Evolutionary conservation across 2,329 filamentous ascomycete species (phyloP).

Genomic region (Cercospora sesami): DNA sequence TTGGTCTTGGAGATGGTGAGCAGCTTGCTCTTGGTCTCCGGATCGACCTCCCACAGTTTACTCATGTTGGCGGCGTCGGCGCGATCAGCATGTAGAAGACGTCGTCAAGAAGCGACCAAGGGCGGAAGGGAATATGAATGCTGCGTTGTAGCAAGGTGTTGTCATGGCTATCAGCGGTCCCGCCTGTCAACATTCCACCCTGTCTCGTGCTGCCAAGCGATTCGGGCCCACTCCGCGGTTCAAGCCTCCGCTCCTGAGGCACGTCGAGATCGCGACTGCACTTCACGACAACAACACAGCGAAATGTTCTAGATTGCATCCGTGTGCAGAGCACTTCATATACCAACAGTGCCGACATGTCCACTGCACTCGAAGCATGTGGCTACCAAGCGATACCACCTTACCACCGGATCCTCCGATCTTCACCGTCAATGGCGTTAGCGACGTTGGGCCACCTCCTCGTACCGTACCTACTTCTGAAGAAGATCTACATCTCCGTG

Average conservation of each 20-base stretch:
- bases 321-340: not conserved
- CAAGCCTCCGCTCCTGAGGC: not conserved
- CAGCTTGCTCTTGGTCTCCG: slow-evolving; percentile 94
- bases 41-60: slow-evolving; percentile 99
- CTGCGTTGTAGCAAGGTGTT: slow-evolving; percentile 2
- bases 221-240: not conserved
- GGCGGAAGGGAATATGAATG: not conserved
- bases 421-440: slow-evolving; percentile 5
- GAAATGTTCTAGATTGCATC: not conserved
- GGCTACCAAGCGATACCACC: not conserved
- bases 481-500: slow-evolving; percentile 7
- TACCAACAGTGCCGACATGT: not conserved
- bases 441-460: slow-evolving; percentile 7
- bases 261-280: not conserved
- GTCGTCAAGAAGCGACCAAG: slow-evolving; percentile 1
- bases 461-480: not conserved
- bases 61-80: slow-evolving; percentile 43
- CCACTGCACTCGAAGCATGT: not conserved
- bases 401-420: not conserved
- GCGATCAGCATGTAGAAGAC: not conserved
- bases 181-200: not conserved
- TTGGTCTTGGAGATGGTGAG: slow-evolving; percentile 87
- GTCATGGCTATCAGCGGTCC: not conserved
- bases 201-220: slow-evolving; percentile 5
- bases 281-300: not conserved